phyloP scores from a whole-genome alignment of 169 alveolate species.

The Cryptosporidium tyzzeri region DNA sequence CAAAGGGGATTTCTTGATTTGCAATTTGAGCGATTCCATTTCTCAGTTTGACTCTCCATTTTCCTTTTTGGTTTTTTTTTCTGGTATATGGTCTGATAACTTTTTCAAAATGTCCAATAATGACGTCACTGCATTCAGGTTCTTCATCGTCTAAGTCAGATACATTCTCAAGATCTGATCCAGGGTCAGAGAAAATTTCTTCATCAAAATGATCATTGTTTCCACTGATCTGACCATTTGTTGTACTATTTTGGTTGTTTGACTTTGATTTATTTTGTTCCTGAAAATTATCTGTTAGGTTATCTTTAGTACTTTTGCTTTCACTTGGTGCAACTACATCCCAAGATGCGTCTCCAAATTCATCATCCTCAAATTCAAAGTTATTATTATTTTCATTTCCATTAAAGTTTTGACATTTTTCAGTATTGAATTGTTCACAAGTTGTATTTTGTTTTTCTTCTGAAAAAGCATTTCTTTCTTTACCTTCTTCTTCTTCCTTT shows the following conservation, averaged over 20 bases:
- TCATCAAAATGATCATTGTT: background rate
- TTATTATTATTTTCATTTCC: background rate
- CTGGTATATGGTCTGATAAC: conserved; percentile 59
- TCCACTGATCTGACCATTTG: background rate
- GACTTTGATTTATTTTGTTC: background rate
- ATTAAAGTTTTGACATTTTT: background rate
- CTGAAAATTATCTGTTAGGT: background rate
- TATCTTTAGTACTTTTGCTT: background rate
- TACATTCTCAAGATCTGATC: conserved; percentile 42
- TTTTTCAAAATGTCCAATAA: conserved; percentile 65
- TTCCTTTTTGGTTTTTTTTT: conserved; percentile 56
- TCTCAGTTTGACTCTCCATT: conserved; percentile 57
- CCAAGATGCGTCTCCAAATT: conserved; percentile 64
- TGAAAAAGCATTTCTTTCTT: background rate
- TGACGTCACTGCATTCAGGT: conserved; percentile 53
- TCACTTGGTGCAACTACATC: conserved; percentile 43
- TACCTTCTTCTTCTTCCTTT: background rate
- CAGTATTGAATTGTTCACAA: background rate
- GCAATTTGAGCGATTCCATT: conserved; percentile 72
- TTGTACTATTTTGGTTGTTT: background rate
- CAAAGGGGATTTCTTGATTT: conserved; percentile 65
- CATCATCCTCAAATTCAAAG: conserved; percentile 18
- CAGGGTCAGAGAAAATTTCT: conserved; percentile 14
- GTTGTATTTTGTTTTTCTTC: background rate
- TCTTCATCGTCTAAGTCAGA: conserved; percentile 68